Conservation (phyloP, 2,329 filamentous ascomycete species). For the Arthroderma uncinatum region DNA sequence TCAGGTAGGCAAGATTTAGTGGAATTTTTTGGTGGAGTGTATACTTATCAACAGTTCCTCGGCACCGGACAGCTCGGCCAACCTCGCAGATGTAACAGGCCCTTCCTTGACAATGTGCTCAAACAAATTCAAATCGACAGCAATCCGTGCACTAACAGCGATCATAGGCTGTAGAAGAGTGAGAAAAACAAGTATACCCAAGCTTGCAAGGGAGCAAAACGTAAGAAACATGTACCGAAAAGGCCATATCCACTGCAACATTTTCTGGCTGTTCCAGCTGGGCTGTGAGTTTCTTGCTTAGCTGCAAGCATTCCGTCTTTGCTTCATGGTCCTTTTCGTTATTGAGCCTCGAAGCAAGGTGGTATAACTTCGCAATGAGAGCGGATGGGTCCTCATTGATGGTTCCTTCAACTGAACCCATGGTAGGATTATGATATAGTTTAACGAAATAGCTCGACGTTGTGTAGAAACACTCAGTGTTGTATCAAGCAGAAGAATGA, state of each 20-base stretch:
- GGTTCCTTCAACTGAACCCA: not conserved
- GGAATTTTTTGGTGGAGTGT: too few relatives aligned
- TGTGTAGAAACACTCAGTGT: too few relatives aligned
- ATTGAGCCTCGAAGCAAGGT: not conserved
- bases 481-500: too few relatives aligned
- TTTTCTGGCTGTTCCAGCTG: conserved; percentile 7
- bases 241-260: conserved; percentile 2
- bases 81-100: conserved; percentile 2
- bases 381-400: not conserved
- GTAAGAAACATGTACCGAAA: conserved; percentile 1
- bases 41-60: conserved; percentile 7
- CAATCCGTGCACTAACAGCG: conserved; percentile 5
- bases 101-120: conserved; percentile 2
- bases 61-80: conserved; percentile 5
- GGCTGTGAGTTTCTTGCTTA: not conserved
- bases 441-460: too few relatives aligned
- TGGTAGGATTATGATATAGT: not conserved
- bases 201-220: not conserved
- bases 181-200: not conserved
- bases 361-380: not conserved
- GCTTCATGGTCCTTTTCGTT: not conserved
- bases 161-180: conserved; percentile 3
- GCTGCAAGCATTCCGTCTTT: not conserved
- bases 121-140: conserved; percentile 6
- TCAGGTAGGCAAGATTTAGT: not conserved